Base-by-base conservation (phyloP, 345 rosid species). In the Eucalyptus camaldulensis region DNA sequence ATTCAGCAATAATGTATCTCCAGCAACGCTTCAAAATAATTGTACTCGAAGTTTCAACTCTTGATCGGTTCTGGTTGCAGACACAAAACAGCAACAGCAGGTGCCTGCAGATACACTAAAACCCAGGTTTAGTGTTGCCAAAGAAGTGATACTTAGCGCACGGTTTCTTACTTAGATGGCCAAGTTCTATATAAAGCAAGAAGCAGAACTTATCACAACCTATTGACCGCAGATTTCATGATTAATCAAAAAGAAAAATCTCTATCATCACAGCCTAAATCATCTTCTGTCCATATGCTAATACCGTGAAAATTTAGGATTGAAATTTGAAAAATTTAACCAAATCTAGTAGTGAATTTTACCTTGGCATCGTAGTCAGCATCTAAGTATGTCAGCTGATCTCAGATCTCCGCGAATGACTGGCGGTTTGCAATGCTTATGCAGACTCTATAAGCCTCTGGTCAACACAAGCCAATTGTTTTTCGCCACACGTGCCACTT, bases 331-430 rank as follows among this genome's bases (percentile, higher is more conserved):
- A 86, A 83, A 19, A 80, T 12, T 45, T 60, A 58, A 80, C 58
- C 69, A 40, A 87, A 51, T 37, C 25, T 4, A 31, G n/a, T 49
- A 88, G 47, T 83, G 76, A 54, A 80, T 37, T 88, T 50, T 94
- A 96, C 99, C 98, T 98, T 98, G 54, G 99, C 99, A 87, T 95
- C 95, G 94, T 94, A 98, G 90, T 93, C 93, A 88, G 96, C 91
- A 90, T 96, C 98, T 92, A 96, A 96, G 95, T 87, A 98, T 93
- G 92, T 96, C 96, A 89, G 99, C 97, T 5, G 99, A 94, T 94
- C 95, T 96, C 94, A 98, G 95, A 95, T 98, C 99, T 90, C 99
- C 95, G 94, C 96, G 99, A 87, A 97, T 97, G 92, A 98, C 96
- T 49, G 93, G 92, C 89, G 99, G 98, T 88, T 91, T 94, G 93